phyloP scores from a whole-genome alignment of 2,329 filamentous ascomycete species.

The Pseudocercospora fijiensis region DNA sequence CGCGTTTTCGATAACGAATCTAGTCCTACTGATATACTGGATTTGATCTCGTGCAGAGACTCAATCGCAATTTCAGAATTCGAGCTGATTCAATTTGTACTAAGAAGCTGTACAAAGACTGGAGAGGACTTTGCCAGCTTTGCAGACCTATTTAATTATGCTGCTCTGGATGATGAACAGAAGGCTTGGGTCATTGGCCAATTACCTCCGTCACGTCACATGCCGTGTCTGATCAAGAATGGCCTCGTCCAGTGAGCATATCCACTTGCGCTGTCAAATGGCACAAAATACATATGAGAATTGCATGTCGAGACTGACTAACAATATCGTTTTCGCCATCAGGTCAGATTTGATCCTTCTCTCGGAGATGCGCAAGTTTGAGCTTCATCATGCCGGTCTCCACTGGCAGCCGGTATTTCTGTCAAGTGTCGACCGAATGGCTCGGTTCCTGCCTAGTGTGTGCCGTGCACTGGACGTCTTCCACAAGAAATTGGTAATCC shows the following conservation, averaged over 20 bases:
- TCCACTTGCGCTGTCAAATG: no score
- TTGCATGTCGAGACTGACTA: background rate
- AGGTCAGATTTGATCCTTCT: no score
- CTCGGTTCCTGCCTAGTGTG: background rate
- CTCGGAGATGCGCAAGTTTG: no score
- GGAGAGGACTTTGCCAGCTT: background rate
- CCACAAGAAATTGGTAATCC: conserved; percentile 11
- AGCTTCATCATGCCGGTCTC: background rate
- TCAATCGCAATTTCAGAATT: conserved; percentile 9
- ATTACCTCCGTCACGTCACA: background rate
- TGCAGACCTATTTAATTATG: conserved; percentile 7
- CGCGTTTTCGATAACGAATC: background rate
- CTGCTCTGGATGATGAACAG: background rate
- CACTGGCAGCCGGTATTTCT: conserved; percentile 11
- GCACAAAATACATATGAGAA: no score
- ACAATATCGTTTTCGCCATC: background rate
- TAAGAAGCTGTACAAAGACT: background rate
- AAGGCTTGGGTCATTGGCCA: background rate
- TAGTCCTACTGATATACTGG: background rate
- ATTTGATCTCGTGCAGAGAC: conserved; percentile 3
- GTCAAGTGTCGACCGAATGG: conserved; percentile 7
- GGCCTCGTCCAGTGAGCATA: conserved; percentile 2
- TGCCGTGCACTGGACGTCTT: conserved; percentile 3
- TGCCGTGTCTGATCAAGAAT: conserved; percentile 3
- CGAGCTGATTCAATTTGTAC: conserved; percentile 7